Conservation (phyloP, 164 flowering plant genomes). For the Vitis cinerea region DNA sequence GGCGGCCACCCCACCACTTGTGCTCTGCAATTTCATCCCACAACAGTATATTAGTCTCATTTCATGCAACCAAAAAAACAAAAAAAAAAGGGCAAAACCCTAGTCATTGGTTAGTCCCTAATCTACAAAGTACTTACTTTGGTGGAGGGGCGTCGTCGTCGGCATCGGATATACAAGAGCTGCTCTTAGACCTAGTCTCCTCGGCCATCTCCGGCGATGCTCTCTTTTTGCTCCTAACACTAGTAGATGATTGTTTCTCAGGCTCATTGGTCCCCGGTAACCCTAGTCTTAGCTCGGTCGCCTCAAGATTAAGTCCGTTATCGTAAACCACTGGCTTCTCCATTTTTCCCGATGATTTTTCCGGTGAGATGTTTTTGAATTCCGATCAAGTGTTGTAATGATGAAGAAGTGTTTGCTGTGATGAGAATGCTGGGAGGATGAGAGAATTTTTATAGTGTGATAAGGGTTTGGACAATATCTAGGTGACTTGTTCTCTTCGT, state of each 20-base stretch:
- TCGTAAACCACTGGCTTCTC: slow-evolving; percentile 9
- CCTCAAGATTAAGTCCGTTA: slow-evolving; percentile 28
- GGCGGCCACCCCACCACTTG: slow-evolving; percentile 95
- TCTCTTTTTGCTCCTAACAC: slow-evolving; percentile 28
- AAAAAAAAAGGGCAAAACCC: neutral
- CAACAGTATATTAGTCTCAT: neutral
- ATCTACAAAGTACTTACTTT: slow-evolving; percentile 25
- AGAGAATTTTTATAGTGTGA: neutral
- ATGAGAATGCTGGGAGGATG: neutral
- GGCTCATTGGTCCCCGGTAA: slow-evolving; percentile 33
- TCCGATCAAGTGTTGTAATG: neutral
- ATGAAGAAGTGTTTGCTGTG: neutral
- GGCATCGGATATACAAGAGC: slow-evolving; percentile 11
- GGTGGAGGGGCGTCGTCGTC: slow-evolving; percentile 26
- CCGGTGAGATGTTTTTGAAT: neutral
- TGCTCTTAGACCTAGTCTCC: slow-evolving; percentile 14
- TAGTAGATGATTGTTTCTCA: slow-evolving; percentile 9
- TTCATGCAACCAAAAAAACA: neutral
- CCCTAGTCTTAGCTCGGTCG: slow-evolving; percentile 39
- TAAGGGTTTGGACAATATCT: slow-evolving; percentile 11
- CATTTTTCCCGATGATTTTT: slow-evolving; percentile 12
- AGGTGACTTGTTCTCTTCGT: slow-evolving; percentile 26
- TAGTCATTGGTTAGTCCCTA: neutral
- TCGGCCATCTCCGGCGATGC: slow-evolving; percentile 21
- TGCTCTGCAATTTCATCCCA: slow-evolving; percentile 37